These are phyloP conservation scores for Monosporascus sp. DNA, from an alignment of 2,329 filamentous ascomycete genomes.

Conservation along the genomic window DNA sequence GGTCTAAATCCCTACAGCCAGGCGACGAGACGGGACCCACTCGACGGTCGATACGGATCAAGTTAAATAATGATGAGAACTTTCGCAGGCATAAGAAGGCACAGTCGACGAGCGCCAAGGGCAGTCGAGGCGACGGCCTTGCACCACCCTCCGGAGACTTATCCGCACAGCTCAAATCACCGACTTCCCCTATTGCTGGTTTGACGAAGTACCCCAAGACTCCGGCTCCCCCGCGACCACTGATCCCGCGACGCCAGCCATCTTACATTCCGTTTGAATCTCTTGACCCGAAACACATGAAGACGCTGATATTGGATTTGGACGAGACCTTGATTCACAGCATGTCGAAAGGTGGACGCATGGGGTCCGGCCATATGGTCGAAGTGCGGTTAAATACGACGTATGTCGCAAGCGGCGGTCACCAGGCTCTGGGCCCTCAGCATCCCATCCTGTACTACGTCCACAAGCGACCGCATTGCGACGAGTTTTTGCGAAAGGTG, in stretches of 20 bases:
- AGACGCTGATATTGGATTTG: constrained; percentile 90
- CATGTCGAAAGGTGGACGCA: constrained; percentile 91
- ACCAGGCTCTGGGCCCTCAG: constrained; percentile 68
- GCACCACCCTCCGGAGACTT: constrained; percentile 40
- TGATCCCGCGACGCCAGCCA: constrained; percentile 83
- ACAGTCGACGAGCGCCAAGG: constrained; percentile 42
- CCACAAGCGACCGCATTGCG: constrained; percentile 93
- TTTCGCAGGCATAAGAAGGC: constrained; percentile 64
- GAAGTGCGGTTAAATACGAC: constrained; percentile 84
- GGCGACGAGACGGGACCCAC: constrained; percentile 61
- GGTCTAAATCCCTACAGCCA: constrained; percentile 56
- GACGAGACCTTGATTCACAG: constrained; percentile 98
- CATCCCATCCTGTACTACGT: constrained; percentile 98
- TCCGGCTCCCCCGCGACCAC: constrained; percentile 79
- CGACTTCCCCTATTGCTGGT: constrained; percentile 72
- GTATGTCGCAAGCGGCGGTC: constrained; percentile 60
- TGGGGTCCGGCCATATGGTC: constrained; percentile 97
- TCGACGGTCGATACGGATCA: constrained; percentile 83
- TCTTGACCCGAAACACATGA: constrained; percentile 59
- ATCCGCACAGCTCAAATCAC: constrained; percentile 84
- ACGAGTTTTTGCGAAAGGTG: constrained; percentile 87
- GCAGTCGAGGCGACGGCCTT: constrained; percentile 25
- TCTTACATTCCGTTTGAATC: constrained; percentile 69
- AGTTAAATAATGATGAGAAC: constrained; percentile 72
- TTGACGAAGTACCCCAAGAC: constrained; percentile 88